Percentiles rank a stretch among this genome's conserved stretches.
Conservation (phyloP, 352 stramenopile genomes). For the Globisporangium spinosum region DNA sequence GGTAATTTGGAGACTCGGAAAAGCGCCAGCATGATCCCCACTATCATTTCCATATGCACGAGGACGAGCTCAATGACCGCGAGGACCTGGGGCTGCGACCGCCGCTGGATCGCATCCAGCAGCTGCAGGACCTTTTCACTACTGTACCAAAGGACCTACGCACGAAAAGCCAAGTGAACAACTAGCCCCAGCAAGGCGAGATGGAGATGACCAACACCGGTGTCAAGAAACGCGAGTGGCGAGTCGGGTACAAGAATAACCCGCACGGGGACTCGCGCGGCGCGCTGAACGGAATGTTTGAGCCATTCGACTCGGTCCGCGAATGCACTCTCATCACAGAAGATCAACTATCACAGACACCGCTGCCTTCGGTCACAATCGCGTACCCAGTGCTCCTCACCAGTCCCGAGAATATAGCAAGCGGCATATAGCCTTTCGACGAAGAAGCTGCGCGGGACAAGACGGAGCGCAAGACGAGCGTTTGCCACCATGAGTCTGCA, state of each 20-base stretch:
- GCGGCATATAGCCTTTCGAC: constrained; percentile 23
- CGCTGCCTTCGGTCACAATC: constrained; percentile 16
- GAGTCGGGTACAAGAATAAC: constrained; percentile 47
- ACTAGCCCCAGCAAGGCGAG: not conserved
- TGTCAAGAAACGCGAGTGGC: constrained; percentile 32
- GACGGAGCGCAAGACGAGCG: constrained; percentile 21
- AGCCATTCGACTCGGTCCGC: constrained; percentile 36
- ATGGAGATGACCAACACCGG: not conserved
- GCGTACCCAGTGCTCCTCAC: constrained; percentile 27
- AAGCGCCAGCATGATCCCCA: constrained; percentile 12
- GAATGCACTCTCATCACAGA: constrained; percentile 24
- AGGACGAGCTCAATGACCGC: constrained; percentile 47
- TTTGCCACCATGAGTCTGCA: not conserved
- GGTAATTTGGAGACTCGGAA: constrained; percentile 12
- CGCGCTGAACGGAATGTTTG: constrained; percentile 42
- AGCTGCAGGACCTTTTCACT: constrained; percentile 40
- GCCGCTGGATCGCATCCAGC: constrained; percentile 44
- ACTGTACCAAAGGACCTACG: constrained; percentile 41
- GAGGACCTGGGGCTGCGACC: constrained; percentile 41
- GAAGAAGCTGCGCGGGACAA: constrained; percentile 17
- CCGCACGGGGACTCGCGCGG: constrained; percentile 18
- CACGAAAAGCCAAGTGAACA: constrained; percentile 7
- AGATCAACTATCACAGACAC: not conserved
- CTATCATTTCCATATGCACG: constrained; percentile 18
- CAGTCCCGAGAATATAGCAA: constrained; percentile 10